Evolutionary conservation across 1,139 yeast species (phyloP), one percentile per base, ranked within the genome.

Genomic region (Hemisphaericaspora xylofermentans): DNA sequence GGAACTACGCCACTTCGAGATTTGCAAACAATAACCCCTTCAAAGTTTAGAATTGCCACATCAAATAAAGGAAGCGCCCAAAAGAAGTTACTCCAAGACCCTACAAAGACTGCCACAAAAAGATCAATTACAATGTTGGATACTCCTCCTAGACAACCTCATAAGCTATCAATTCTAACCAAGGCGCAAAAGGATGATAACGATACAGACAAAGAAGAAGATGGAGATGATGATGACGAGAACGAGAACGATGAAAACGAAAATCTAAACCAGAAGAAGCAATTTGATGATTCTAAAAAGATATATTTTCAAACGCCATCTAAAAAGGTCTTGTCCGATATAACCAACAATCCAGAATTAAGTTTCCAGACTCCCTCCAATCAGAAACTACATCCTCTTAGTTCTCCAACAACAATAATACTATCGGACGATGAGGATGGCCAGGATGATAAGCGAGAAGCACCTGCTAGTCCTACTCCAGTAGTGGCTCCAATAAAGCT

Each of bases 21-120:
- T 35, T 45, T 66, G 37, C 72, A 64, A 36, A 65, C 76, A 2
- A 68, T 71, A 19, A 72, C 78, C 2, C 77, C 78, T 2, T 68
- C 75, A 3, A 66, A 64, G 44, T 72, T 71, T 43, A 59, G 50
- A 36, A 45, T 68, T 13, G 58, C 55, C 15, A 57, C 14, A n/a
- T 39, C 40, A 13, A 44, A 41, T 1, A 58, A 37, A 61, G 39
- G 37, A 28, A 28, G 26, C 15, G 24, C 31, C 10, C 31, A 29
- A 16, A 45, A 42, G 34, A 45, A 46, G 34, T 24, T 44, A 10
- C 38, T 45, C 16, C 43, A 40, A 31, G 50, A 46, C 31, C 44
- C 51, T 12, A 14, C 40, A 14, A 60, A 53, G 38, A 54, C 63
- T 42, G 61, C 65, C 14, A 60, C 51, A 40, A 70, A 69, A 46